These are phyloP conservation scores for Cystoderma amianthinum DNA, from an alignment of 768 basidiomycete genomes.

Conservation along the genomic window DNA sequence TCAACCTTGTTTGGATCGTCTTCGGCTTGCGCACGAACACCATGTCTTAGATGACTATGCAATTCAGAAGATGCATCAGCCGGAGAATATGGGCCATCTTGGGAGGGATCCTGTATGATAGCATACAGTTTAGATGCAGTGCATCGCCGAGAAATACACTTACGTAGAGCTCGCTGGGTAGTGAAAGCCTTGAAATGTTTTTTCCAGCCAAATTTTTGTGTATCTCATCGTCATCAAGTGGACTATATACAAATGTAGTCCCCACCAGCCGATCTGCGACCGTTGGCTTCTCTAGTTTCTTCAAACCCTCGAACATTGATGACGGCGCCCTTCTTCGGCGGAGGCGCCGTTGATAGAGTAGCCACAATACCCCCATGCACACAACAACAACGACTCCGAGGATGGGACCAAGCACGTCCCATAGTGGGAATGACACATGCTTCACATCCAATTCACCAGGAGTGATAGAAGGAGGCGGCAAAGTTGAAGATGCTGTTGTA, in stretches of 20 bases:
- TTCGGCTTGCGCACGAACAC: too few relatives aligned
- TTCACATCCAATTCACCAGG: background rate
- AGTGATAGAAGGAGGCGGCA: background rate
- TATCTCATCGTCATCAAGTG: background rate
- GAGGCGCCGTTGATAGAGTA: background rate
- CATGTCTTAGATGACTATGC: background rate
- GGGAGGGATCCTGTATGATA: background rate
- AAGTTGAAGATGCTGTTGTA: background rate
- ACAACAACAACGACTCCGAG: background rate
- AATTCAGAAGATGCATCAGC: slow-evolving; percentile 6
- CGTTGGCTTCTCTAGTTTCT: background rate
- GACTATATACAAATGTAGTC: background rate
- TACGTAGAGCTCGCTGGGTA: slow-evolving; percentile 1
- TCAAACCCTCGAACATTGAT: background rate
- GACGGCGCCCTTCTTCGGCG: background rate
- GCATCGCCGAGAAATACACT: background rate
- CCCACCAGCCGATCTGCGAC: background rate
- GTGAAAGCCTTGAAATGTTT: background rate
- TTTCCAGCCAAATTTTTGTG: background rate
- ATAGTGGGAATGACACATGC: background rate
- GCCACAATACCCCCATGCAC: background rate
- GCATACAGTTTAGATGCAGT: background rate
- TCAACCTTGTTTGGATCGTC: too few relatives aligned
- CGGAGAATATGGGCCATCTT: slow-evolving; percentile 5
- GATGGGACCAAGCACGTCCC: background rate